Evolutionary conservation across 352 stramenopile genomes (phyloP).

Genomic region (Phytophthora boehmeriae): DNA sequence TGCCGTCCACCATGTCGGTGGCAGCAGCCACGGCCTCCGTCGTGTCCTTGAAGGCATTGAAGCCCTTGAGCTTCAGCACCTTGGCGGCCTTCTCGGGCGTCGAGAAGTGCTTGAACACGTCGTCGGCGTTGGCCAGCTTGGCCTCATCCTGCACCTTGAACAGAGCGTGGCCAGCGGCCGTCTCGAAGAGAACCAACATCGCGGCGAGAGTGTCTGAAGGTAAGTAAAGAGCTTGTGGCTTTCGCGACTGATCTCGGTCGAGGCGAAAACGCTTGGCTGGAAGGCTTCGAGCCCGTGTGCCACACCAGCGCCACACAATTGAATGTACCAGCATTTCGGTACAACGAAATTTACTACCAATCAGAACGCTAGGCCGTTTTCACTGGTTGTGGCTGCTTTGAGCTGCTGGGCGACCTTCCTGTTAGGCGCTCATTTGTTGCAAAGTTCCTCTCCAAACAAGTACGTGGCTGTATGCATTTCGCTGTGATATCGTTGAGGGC

Average conservation of each 20-base stretch:
- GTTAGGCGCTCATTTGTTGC: slow-evolving; percentile 66
- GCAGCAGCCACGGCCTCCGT: slow-evolving; percentile 97
- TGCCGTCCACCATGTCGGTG: slow-evolving; percentile 97
- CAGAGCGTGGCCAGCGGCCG: slow-evolving; percentile 97
- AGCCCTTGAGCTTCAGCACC: slow-evolving; percentile 96
- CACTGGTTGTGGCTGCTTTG: slow-evolving; percentile 46
- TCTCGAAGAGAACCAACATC: slow-evolving; percentile 99
- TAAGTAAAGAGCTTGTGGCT: slow-evolving; percentile 8
- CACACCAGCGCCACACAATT: too few relatives aligned
- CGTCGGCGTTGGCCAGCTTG: slow-evolving; percentile 90
- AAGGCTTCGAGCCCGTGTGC: too few relatives aligned
- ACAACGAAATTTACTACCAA: too few relatives aligned
- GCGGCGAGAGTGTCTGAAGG: slow-evolving; percentile 4
- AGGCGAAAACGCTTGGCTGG: slow-evolving; percentile 7
- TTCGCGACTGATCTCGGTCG: slow-evolving; percentile 38
- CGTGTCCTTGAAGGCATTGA: slow-evolving; percentile 99
- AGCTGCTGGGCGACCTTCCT: background rate
- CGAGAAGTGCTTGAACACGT: slow-evolving; percentile 93
- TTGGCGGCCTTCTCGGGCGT: slow-evolving; percentile 91
- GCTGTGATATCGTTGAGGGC: slow-evolving; percentile 7
- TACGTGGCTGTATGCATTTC: slow-evolving; percentile 54
- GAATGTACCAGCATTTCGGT: too few relatives aligned
- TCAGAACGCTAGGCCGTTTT: slow-evolving; percentile 27
- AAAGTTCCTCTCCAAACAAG: slow-evolving; percentile 87
- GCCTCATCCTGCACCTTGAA: slow-evolving; percentile 98